Percentiles rank a stretch among this genome's conserved stretches.
Evolutionary conservation across 495 filamentous ascomycete genomes (phyloP).

Genomic region (Penicillium angulare): DNA sequence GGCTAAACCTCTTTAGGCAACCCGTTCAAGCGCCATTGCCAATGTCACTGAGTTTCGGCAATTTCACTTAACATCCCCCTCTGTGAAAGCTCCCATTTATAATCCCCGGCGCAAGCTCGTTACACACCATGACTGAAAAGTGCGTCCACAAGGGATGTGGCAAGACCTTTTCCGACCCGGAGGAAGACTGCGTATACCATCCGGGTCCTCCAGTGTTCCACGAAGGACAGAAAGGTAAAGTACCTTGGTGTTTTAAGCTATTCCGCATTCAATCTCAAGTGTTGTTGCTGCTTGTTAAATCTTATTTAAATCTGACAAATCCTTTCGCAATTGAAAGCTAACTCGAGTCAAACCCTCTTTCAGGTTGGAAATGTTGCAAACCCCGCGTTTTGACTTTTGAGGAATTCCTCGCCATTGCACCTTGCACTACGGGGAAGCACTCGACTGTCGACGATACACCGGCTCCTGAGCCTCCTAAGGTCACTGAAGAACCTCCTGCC

Average conservation of each 20-base stretch:
- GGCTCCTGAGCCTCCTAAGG: slow-evolving; percentile 48
- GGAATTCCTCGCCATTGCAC: slow-evolving; percentile 91
- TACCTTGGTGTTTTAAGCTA: slow-evolving; percentile 36
- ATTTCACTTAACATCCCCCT: not conserved
- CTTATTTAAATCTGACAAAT: too few relatives aligned
- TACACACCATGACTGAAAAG: slow-evolving; percentile 70
- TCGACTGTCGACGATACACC: slow-evolving; percentile 79
- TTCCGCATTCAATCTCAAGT: slow-evolving; percentile 4
- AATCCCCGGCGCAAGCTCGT: not conserved
- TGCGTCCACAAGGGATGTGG: slow-evolving; percentile 96
- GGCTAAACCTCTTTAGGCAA: slow-evolving; percentile 37
- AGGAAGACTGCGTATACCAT: slow-evolving; percentile 89
- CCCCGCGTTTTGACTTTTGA: slow-evolving; percentile 96
- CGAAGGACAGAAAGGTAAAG: slow-evolving; percentile 95
- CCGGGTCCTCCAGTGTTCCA: slow-evolving; percentile 94
- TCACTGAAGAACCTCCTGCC: slow-evolving; percentile 30
- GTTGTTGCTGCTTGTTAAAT: too few relatives aligned
- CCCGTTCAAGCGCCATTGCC: slow-evolving; percentile 5
- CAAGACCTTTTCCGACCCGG: slow-evolving; percentile 78
- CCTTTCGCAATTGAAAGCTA: too few relatives aligned
- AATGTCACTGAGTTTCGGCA: slow-evolving; percentile 1
- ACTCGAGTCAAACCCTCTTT: not conserved
- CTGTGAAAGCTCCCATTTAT: not conserved
- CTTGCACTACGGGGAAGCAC: slow-evolving; percentile 93
- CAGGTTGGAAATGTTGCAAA: slow-evolving; percentile 99